These are phyloP conservation scores for Beauveria bassiana DNA, from an alignment of 2,329 filamentous ascomycete genomes.

Conservation along the genomic window DNA sequence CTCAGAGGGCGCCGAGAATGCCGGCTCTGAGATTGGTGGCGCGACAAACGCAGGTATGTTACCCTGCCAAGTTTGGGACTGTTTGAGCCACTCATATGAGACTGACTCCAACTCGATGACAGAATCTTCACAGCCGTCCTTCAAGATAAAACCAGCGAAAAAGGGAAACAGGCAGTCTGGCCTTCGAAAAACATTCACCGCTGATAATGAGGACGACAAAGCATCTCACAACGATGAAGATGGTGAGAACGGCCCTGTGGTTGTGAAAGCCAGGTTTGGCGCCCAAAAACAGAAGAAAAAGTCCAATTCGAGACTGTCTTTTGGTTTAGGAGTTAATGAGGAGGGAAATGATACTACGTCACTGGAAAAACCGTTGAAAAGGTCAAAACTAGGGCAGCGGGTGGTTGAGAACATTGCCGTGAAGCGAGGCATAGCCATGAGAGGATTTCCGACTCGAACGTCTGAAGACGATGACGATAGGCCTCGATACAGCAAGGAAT, in stretches of 20 bases:
- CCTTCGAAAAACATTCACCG: slow-evolving; percentile 47
- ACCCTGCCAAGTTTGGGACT: slow-evolving; percentile 1
- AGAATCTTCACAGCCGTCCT: slow-evolving; percentile 30
- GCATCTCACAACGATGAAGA: slow-evolving; percentile 31
- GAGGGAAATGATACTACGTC: slow-evolving; percentile 39
- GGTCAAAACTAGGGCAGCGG: slow-evolving; percentile 52
- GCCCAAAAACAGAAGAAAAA: slow-evolving; percentile 62
- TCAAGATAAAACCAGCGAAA: slow-evolving; percentile 36
- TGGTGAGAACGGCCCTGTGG: slow-evolving; percentile 38
- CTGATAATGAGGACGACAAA: slow-evolving; percentile 30
- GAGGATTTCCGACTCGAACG: slow-evolving; percentile 47
- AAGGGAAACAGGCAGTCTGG: slow-evolving; percentile 52
- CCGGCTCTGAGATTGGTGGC: slow-evolving; percentile 18
- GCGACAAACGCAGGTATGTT: slow-evolving; percentile 31
- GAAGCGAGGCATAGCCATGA: slow-evolving; percentile 43
- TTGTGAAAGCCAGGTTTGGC: slow-evolving; percentile 40
- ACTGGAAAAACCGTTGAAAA: slow-evolving; percentile 53
- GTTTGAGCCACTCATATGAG: background rate
- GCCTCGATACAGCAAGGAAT: slow-evolving; percentile 79
- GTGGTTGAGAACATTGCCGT: slow-evolving; percentile 59
- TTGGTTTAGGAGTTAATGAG: slow-evolving; percentile 54
- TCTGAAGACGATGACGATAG: slow-evolving; percentile 56
- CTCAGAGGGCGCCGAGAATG: slow-evolving; percentile 27
- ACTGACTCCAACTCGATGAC: slow-evolving; percentile 11
- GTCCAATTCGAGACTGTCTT: slow-evolving; percentile 59